These are phyloP conservation scores for Myrica gale DNA, from an alignment of 306 rosid genomes.

Conservation along the genomic window DNA sequence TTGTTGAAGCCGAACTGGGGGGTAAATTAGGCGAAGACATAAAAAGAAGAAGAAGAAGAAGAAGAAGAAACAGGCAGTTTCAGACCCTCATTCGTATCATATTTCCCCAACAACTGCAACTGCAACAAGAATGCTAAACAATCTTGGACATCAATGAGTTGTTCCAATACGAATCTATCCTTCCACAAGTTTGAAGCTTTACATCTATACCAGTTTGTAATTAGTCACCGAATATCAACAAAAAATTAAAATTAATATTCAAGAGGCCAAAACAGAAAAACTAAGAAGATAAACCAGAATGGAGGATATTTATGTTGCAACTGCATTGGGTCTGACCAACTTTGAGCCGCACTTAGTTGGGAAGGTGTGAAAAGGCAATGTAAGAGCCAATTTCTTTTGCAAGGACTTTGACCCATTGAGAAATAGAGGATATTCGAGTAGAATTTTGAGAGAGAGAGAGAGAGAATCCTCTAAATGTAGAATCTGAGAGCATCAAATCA, in stretches of 20 bases:
- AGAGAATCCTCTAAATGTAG: neutral
- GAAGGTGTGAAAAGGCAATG: neutral
- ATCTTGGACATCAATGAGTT: neutral
- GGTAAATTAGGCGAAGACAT: neutral
- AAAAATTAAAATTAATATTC: too few relatives aligned
- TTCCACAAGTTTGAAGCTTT: slow-evolving; percentile 56
- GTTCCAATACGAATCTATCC: slow-evolving; percentile 43
- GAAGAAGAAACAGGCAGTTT: neutral
- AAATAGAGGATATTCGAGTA: too few relatives aligned
- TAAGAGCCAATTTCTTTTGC: neutral
- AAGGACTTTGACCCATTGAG: neutral
- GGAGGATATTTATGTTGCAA: neutral
- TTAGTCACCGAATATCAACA: too few relatives aligned
- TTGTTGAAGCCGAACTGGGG: neutral
- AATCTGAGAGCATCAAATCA: neutral
- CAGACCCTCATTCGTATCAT: neutral
- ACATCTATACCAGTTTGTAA: too few relatives aligned
- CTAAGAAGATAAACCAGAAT: neutral
- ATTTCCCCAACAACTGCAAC: neutral
- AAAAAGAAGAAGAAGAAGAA: neutral
- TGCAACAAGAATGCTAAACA: neutral
- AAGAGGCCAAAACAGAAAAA: too few relatives aligned
- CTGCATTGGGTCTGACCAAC: neutral
- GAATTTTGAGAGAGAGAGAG: neutral
- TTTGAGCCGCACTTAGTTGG: neutral